Evolutionary conservation across 2,329 filamentous ascomycete species (phyloP), one percentile per base, ranked within the genome.

Genomic region (Penicillium nordicum): DNA sequence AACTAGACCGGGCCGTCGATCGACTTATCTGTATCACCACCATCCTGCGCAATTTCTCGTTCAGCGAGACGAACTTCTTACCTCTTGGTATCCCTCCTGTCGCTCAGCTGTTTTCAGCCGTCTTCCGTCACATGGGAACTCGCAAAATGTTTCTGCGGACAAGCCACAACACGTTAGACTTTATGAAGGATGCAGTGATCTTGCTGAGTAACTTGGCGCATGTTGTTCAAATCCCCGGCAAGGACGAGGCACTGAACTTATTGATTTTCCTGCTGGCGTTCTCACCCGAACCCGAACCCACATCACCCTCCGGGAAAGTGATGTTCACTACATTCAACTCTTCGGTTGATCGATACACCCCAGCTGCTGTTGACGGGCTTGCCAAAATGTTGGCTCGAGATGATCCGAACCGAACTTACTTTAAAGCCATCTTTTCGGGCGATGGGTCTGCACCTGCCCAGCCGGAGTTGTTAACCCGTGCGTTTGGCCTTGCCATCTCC

Each of bases 111-210:
- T 78, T 97, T 9, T 91, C 90, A 56, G 87, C 87, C 44, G 84
- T 92, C 4, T 92, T 97, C 60, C 83, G 92, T 57, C 90, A 94
- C 63, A 81, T 97, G 14, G 94, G 93, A 30, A 97, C 92, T 4
- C 88, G 92, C 14, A 91, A 91, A 64, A 90, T 93, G 82, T 82
- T 97, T 30, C 78, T 97, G 41, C 86, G 91, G 38, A 90, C 87
- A 4, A 84, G 94, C 63, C 81, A 84, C 68, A 96, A 97, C 74
- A 94, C 89, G 0, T 79, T 97, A 63, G 94, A 99, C 73, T 93
- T 97, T 67, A 96, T 97, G 90, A 99, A 99, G 76, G 94, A 99
- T 72, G 80, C 92, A 30, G 85, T 97, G 56, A 88, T 91, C 16
- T 86, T 96, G 63, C 80, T 99, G 53, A 97, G 93, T 55, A 97